Evolutionary conservation across 805 yeast species (phyloP).

Genomic region (Kuraishia capsulata): DNA sequence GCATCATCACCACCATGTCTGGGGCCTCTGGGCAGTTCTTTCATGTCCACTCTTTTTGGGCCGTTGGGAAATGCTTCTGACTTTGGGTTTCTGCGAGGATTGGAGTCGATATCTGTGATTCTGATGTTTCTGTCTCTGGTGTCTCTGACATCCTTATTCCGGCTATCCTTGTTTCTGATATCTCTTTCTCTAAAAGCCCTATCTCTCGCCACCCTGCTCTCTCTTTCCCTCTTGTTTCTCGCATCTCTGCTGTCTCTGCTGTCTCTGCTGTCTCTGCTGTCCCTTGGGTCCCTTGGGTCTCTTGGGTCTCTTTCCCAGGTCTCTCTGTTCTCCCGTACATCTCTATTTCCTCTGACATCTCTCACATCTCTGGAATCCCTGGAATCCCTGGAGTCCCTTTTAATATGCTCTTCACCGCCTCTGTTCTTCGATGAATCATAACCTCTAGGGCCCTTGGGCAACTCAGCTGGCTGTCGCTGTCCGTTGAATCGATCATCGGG

Average conservation of each 20-base stretch:
- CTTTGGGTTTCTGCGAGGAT: background rate
- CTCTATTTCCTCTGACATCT: conserved; percentile 2
- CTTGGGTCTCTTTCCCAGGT: conserved; percentile 1
- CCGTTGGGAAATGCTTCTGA: background rate
- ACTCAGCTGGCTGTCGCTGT: too few relatives aligned
- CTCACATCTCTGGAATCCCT: too few relatives aligned
- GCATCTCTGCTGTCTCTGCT: background rate
- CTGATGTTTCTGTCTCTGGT: background rate
- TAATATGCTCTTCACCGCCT: background rate
- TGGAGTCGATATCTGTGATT: background rate
- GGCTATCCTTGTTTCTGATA: background rate
- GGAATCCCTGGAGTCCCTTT: too few relatives aligned
- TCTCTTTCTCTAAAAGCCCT: background rate
- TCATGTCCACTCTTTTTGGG: background rate
- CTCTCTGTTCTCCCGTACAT: background rate
- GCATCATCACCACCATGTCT: too few relatives aligned
- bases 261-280: conserved; percentile 1
- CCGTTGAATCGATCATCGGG: too few relatives aligned
- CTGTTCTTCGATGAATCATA: conserved; percentile 1
- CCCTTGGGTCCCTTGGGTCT: background rate
- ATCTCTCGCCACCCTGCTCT: background rate
- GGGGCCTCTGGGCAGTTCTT: too few relatives aligned
- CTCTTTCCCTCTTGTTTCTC: conserved; percentile 2
- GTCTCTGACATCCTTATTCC: too few relatives aligned
- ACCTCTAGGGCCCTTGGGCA: conserved; percentile 1